Percentiles rank a stretch among this genome's conserved stretches.
These are phyloP conservation scores for Solanum pinnatisectum DNA, from an alignment of 257 asterid species.

Conservation along the genomic window DNA sequence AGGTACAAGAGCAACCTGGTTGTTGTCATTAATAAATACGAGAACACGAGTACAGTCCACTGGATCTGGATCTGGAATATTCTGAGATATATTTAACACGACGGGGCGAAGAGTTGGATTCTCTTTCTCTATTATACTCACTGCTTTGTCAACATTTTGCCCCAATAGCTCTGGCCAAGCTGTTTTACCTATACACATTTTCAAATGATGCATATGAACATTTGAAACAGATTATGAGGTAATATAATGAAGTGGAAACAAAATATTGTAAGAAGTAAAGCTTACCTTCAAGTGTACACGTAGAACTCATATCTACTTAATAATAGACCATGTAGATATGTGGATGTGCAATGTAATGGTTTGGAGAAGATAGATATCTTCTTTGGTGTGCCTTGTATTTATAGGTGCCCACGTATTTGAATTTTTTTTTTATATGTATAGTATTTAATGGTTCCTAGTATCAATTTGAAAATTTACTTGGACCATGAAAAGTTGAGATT, in stretches of 20 bases:
- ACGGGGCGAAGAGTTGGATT: not conserved
- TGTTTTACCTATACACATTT: not conserved
- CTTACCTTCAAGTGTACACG: not conserved
- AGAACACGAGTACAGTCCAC: slow-evolving; percentile 1
- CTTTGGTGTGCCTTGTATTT: not conserved
- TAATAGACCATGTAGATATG: not conserved
- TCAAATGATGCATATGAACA: too few species aligned
- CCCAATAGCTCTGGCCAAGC: slow-evolving; percentile 1
- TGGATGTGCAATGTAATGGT: not conserved
- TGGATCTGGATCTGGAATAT: not conserved
- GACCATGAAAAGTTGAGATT: not conserved
- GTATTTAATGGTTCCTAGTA: not conserved
- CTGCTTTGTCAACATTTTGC: not conserved
- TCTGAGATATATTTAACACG: not conserved
- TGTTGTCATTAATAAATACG: not conserved
- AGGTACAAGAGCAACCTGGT: not conserved
- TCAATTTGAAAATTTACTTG: not conserved
- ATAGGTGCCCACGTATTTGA: not conserved
- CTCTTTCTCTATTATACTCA: not conserved
- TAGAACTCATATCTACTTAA: not conserved
- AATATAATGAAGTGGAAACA: too few species aligned
- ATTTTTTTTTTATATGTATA: not conserved
- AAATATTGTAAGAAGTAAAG: not conserved
- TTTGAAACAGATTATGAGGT: too few species aligned
- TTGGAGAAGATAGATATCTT: not conserved